A percentile compares a stretch with the other conserved stretches of the same genome.
These are phyloP conservation scores for Tinospora cordifolia DNA, from an alignment of 164 flowering plant species.

Conservation along the genomic window DNA sequence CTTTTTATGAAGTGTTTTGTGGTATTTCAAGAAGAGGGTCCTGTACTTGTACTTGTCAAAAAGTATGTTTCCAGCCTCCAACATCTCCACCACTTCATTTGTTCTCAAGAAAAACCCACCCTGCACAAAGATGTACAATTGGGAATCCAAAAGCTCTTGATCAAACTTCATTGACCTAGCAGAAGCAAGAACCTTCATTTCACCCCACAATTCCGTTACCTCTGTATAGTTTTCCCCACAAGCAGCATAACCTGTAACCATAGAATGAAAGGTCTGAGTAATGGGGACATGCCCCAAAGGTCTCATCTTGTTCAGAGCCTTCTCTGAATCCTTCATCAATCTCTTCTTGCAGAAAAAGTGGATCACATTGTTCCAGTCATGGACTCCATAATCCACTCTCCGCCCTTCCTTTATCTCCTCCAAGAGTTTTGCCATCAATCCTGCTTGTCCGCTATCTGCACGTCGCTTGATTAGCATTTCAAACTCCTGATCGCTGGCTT, in stretches of 20 bases:
- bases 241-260: conserved; percentile 93
- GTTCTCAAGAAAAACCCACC: conserved; percentile 90
- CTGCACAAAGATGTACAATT: conserved; percentile 80
- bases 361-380: conserved; percentile 92
- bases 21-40: conserved; percentile 77
- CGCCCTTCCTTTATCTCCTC: conserved; percentile 78
- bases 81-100: conserved; percentile 79
- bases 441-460: conserved; percentile 45
- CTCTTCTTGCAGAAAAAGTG: conserved; percentile 87
- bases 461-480: conserved; percentile 46
- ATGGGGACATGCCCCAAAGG: conserved; percentile 76
- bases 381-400: conserved; percentile 61
- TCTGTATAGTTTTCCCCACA: conserved; percentile 77
- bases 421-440: conserved; percentile 70
- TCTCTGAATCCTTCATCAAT: conserved; percentile 92
- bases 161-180: conserved; percentile 69
- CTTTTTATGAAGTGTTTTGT: conserved; percentile 67
- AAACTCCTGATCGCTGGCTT: conserved; percentile 44
- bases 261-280: conserved; percentile 89
- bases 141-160: conserved; percentile 81
- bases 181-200: conserved; percentile 71
- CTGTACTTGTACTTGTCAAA: conserved; percentile 87
- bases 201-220: conserved; percentile 92
- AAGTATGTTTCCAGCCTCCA: conserved; percentile 77
- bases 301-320: conserved; percentile 88